These are phyloP conservation scores for Thecaphora thlaspeos DNA, from an alignment of 1,284 basidiomycete species.

Conservation along the genomic window DNA sequence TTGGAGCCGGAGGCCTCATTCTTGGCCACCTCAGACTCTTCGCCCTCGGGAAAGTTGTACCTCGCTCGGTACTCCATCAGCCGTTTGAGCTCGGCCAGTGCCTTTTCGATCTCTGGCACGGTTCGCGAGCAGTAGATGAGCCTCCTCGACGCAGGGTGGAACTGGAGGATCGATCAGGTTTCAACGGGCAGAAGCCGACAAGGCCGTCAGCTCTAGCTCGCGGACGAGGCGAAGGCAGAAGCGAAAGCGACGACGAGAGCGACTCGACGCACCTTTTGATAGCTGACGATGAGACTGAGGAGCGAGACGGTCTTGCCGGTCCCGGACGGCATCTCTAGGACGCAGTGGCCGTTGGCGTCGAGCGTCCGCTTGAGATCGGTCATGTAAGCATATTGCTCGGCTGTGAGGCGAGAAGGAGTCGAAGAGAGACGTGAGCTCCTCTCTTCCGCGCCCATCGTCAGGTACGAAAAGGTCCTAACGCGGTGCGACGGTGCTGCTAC, in stretches of 20 bases:
- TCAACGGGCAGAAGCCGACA: no score
- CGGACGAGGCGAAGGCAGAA: no score
- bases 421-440: no score
- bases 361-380: slow-evolving; percentile 94
- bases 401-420: slow-evolving; percentile 7
- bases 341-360: slow-evolving; percentile 89
- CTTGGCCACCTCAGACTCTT: slow-evolving; percentile 70
- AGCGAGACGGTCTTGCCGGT: slow-evolving; percentile 98
- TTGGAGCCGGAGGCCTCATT: slow-evolving; percentile 20
- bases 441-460: no score
- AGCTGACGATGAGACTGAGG: slow-evolving; percentile 92
- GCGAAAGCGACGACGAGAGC: neutral
- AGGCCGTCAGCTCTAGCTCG: no score
- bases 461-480: no score
- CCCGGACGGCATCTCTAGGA: slow-evolving; percentile 98
- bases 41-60: slow-evolving; percentile 61
- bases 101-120: slow-evolving; percentile 99
- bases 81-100: slow-evolving; percentile 89
- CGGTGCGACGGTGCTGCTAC: neutral
- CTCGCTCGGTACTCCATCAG: slow-evolving; percentile 80
- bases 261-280: slow-evolving; percentile 74
- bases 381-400: slow-evolving; percentile 99
- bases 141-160: slow-evolving; percentile 86
- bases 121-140: slow-evolving; percentile 99
- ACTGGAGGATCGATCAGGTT: slow-evolving; percentile 67